Evolutionary conservation across 2,329 filamentous ascomycete genomes (phyloP), one percentile per base, ranked within the genome.

Genomic region (Dactylellina haptotyla): DNA sequence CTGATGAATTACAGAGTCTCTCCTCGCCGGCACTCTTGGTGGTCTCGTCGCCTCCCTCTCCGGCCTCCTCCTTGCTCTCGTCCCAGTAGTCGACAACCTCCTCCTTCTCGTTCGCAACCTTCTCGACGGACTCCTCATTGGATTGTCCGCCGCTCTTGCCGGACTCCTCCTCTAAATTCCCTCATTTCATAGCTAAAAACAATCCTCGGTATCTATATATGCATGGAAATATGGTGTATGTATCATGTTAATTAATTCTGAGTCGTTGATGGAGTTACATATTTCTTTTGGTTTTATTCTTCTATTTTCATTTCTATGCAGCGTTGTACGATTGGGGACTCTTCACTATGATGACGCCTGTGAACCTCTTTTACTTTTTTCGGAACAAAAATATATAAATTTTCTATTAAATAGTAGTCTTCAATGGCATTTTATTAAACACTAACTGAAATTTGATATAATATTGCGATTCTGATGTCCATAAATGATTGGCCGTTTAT

Each of bases 31-130:
- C 20, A 62, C 64, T 32, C 64, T 69, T 28, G 39, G 64, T 41
- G 64, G 64, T 6, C 56, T 69, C 37, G 64, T 69, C 16, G 41
- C 30, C 6, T 25, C 64, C 16, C 64, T 69, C 6, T 69, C 64
- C 5, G 64, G 46, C 3, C 48, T 69, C 4, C 56, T 69, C 12
- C 37, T 69, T 2, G 64, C 64, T 23, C 56, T 69, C 16, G 48
- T 69, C 16, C 64, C 64, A 1, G 64, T 62, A 25, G 64, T 62
- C 20, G 48, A 62, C 46, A 54, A 69, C 9, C 39, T 69, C 14
- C 56, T 69, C 25, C 28, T 25, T 20, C 39, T 62, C 16, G 64
- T 69, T 25, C 30, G 28, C 1, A 39, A 30, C 1, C 37, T 69
- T 12, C 39, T 69, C 9, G 64, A 62, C 25, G 37, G 56, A 2